A percentile compares a stretch with the other conserved stretches of the same genome.
These are phyloP conservation scores for Chlorella sorokiniana DNA, from an alignment of 139 green algal species.

Conservation along the genomic window DNA sequence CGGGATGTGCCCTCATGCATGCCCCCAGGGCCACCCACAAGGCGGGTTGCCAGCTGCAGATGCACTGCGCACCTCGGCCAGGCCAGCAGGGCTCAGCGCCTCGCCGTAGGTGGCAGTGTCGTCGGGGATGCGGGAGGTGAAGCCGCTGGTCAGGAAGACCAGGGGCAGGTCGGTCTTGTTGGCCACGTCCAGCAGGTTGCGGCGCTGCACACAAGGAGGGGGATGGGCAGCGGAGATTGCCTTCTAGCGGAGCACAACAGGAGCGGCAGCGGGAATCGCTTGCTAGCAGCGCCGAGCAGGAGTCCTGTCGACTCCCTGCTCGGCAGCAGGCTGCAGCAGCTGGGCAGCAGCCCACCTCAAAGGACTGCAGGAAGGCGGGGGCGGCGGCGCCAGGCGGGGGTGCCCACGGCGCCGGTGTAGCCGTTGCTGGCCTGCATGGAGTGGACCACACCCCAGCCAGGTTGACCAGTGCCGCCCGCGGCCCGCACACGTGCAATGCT, in stretches of 20 bases:
- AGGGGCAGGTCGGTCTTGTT: slow-evolving; percentile 5
- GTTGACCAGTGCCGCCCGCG: background rate
- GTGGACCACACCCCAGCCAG: background rate
- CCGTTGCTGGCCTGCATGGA: slow-evolving; percentile 6
- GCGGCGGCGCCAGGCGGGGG: background rate
- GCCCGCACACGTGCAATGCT: no score
- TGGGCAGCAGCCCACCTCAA: slow-evolving; percentile 30
- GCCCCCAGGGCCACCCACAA: no score
- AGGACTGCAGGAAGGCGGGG: slow-evolving; percentile 36
- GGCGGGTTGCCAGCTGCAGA: no score
- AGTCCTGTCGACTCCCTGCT: no score
- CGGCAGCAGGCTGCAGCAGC: no score
- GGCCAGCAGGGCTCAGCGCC: background rate
- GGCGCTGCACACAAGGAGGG: background rate
- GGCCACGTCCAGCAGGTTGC: background rate
- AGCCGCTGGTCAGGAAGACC: background rate
- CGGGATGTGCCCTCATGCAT: no score
- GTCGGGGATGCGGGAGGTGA: background rate
- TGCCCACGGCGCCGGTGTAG: slow-evolving; percentile 35
- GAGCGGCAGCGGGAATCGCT: no score
- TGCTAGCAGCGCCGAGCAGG: no score
- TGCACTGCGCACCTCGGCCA: background rate
- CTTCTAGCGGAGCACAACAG: no score
- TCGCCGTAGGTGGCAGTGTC: background rate
- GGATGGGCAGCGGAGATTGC: no score